Conservation (phyloP, 2,329 filamentous ascomycete genomes). For the Trichoderma lentiforme region DNA sequence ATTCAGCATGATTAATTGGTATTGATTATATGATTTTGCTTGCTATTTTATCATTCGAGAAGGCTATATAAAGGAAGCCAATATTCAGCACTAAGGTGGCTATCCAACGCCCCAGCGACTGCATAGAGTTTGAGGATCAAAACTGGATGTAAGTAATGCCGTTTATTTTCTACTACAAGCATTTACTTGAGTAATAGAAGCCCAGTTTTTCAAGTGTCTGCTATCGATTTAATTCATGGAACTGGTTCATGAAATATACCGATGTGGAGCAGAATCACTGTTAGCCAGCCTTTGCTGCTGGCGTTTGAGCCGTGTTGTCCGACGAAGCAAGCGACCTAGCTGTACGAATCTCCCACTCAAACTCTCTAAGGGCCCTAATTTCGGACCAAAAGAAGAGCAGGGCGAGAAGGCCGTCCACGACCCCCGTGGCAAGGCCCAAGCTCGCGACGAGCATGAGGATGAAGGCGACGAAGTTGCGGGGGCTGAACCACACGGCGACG, state of each 20-base stretch:
- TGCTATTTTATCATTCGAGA: not conserved
- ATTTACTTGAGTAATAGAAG: not conserved
- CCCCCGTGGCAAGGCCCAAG: constrained; percentile 70
- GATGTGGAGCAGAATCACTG: not conserved
- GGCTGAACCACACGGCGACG: constrained; percentile 82
- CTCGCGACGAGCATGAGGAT: constrained; percentile 75
- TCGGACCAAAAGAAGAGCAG: constrained; percentile 84
- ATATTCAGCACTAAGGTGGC: not conserved
- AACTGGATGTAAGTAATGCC: not conserved
- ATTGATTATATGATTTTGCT: not conserved
- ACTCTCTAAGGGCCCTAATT: constrained; percentile 78
- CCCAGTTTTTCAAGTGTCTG: not conserved
- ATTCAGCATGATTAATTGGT: not conserved
- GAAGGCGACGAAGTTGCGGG: constrained; percentile 72
- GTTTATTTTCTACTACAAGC: not conserved
- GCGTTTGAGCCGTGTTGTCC: not conserved
- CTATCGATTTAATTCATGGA: not conserved
- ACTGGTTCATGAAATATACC: not conserved
- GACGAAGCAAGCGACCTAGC: constrained; percentile 47
- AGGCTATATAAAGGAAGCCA: not conserved
- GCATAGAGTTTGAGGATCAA: not conserved
- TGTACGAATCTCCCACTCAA: constrained; percentile 86
- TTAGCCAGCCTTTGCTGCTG: not conserved
- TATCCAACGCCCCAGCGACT: not conserved
- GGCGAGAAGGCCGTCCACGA: constrained; percentile 81